Conservation (phyloP, 2,329 filamentous ascomycete species). For the Paecilomyces niveus region DNA sequence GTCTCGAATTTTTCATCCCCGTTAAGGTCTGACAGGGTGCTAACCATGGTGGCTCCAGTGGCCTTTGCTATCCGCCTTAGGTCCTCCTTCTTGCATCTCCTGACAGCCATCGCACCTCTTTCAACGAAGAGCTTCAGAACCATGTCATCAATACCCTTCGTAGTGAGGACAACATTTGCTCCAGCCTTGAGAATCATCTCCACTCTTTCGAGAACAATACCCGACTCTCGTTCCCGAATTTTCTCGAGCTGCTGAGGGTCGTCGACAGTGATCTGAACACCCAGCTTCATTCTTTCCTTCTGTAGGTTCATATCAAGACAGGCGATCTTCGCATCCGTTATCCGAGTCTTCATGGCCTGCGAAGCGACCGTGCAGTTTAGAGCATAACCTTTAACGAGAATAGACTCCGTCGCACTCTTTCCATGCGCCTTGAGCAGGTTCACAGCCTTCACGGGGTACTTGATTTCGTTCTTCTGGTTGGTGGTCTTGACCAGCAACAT, state of each 20-base stretch:
- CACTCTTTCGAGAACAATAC: slow-evolving; percentile 86
- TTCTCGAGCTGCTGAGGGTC: slow-evolving; percentile 96
- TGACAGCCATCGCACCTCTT: slow-evolving; percentile 88
- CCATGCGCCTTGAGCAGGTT: slow-evolving; percentile 98
- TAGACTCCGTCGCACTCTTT: slow-evolving; percentile 80
- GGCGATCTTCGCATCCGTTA: slow-evolving; percentile 93
- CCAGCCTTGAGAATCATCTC: slow-evolving; percentile 98
- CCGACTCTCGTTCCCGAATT: slow-evolving; percentile 86
- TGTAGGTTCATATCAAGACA: slow-evolving; percentile 96
- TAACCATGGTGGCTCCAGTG: slow-evolving; percentile 86
- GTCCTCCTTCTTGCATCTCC: slow-evolving; percentile 98
- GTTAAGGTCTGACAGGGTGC: slow-evolving; percentile 90
- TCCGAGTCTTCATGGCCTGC: slow-evolving; percentile 91
- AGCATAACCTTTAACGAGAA: slow-evolving; percentile 92
- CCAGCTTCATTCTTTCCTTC: slow-evolving; percentile 98
- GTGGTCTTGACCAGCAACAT: slow-evolving; percentile 91
- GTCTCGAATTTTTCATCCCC: slow-evolving; percentile 95
- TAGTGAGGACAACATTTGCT: slow-evolving; percentile 92
- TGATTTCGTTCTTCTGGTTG: slow-evolving; percentile 82
- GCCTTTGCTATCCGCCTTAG: slow-evolving; percentile 91
- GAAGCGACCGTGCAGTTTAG: slow-evolving; percentile 98
- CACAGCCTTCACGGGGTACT: slow-evolving; percentile 98
- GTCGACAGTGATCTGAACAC: slow-evolving; percentile 96
- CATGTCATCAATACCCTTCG: slow-evolving; percentile 96
- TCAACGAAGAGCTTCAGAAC: slow-evolving; percentile 92